phyloP scores from a whole-genome alignment of 2,329 filamentous ascomycete species.

The Aspergillus spinulosporus region DNA sequence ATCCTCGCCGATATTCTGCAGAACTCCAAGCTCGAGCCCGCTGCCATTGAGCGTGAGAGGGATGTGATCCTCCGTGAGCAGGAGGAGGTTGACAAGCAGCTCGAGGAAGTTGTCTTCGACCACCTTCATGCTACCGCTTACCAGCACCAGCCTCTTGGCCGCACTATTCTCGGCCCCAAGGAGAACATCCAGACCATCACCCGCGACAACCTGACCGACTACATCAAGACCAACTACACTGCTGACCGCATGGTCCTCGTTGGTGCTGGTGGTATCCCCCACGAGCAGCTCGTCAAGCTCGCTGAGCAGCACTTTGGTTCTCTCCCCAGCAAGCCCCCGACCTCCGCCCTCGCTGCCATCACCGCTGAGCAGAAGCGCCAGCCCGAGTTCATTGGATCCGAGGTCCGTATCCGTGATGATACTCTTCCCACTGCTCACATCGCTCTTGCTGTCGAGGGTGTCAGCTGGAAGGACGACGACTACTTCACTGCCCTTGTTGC shows the following conservation, averaged over 20 bases:
- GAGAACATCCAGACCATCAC: constrained; percentile 98
- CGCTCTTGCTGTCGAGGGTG: constrained; percentile 97
- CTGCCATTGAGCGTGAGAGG: constrained; percentile 93
- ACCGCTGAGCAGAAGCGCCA: constrained; percentile 76
- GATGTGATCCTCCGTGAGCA: constrained; percentile 98
- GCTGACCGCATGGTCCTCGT: constrained; percentile 99
- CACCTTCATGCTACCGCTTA: constrained; percentile 98
- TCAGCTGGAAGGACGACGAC: constrained; percentile 98
- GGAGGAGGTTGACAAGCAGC: constrained; percentile 99
- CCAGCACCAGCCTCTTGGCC: constrained; percentile 92
- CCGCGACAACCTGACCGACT: constrained; percentile 84
- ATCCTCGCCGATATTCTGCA: constrained; percentile 99
- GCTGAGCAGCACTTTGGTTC: constrained; percentile 92
- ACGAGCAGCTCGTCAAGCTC: constrained; percentile 90
- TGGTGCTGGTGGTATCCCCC: constrained; percentile 88
- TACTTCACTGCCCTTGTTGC: constrained; percentile 98
- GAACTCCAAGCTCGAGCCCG: constrained; percentile 94
- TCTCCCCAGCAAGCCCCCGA: constrained; percentile 73
- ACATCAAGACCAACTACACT: constrained; percentile 99
- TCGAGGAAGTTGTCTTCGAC: constrained; percentile 99
- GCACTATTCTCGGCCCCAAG: constrained; percentile 95
- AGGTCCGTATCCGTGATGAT: constrained; percentile 93
- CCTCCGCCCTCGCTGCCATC: constrained; percentile 69
- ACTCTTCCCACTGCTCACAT: constrained; percentile 96
- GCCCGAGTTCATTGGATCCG: constrained; percentile 95